Conservation (phyloP, 805 yeast genomes). For the Metschnikowia chrysomelidarum region DNA sequence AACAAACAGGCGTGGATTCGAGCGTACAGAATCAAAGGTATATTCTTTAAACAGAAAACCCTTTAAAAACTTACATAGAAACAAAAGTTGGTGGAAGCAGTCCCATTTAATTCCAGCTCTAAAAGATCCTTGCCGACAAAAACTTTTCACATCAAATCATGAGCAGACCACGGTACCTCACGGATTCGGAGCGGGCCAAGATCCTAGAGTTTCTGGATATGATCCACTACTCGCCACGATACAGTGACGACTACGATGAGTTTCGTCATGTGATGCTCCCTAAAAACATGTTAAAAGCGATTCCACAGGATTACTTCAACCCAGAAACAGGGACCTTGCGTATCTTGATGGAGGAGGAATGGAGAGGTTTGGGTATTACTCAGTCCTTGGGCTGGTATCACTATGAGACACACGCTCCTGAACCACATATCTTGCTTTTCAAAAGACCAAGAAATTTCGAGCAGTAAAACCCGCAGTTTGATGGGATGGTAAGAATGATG, state of each 20-base stretch:
- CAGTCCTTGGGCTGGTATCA: slow-evolving; percentile 98
- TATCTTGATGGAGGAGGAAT: slow-evolving; percentile 89
- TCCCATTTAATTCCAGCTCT: too few relatives aligned
- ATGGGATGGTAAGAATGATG: too few relatives aligned
- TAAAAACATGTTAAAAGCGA: slow-evolving; percentile 88
- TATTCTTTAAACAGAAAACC: too few relatives aligned
- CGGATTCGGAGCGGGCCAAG: slow-evolving; percentile 81
- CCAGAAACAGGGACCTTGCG: slow-evolving; percentile 92
- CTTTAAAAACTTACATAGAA: too few relatives aligned
- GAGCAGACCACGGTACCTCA: slow-evolving; percentile 67
- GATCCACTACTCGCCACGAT: slow-evolving; percentile 92
- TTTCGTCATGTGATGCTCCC: slow-evolving; percentile 97
- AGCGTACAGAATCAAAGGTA: too few relatives aligned
- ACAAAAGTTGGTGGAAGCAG: too few relatives aligned
- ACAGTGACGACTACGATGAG: slow-evolving; percentile 88
- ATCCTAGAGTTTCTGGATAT: slow-evolving; percentile 89
- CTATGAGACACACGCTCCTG: slow-evolving; percentile 97
- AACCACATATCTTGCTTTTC: slow-evolving; percentile 91
- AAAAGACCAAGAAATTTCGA: slow-evolving; percentile 61
- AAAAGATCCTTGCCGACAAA: too few relatives aligned
- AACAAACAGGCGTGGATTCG: too few relatives aligned
- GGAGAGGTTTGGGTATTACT: slow-evolving; percentile 98
- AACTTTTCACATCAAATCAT: too few relatives aligned
- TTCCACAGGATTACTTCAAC: slow-evolving; percentile 92
- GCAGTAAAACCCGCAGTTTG: too few relatives aligned